Evolutionary conservation across 225 moss, liverwort and hornwort species (phyloP), one percentile per base, ranked within the genome.

Genomic region (Bryoerythrophyllum caledonicum): DNA sequence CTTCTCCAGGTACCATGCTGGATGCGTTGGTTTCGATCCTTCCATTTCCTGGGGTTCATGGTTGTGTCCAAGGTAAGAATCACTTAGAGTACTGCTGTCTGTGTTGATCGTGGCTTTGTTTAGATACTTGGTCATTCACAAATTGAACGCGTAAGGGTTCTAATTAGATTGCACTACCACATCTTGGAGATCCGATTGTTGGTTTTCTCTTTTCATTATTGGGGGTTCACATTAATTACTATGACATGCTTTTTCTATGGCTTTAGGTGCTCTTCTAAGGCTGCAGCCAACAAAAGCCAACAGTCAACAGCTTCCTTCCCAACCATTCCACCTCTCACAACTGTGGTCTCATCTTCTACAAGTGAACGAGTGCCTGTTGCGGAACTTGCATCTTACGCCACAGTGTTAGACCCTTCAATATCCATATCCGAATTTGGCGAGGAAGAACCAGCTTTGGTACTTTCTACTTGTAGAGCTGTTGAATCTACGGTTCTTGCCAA

Each of bases 1-100:
- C 68, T 77, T 30, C 72, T 87, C 35, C 81, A 96, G 96, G 96
- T 96, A 96, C 76, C 96, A 96, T 87, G 96, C 94, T 65, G 94
- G 91, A 70, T 96, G 96, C 72, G 94, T 96, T 67, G 80, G 84
- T 72, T 96, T 96, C 62, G 90, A 94, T 80, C 91, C 94, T 60
- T 86, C 92, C 51, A 83, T 91, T 79, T 88, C 90, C 65, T 91
- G 87, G 87, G 90, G 87, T 65, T 90, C 90, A 67, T 96, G 94
- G 80, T 74, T 91, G 67, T 96, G 96, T 83, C 94, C 96, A 66
- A 96, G 92, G 96, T 94, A 80, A 76, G 73, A 70, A 44, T 24
- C 48, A 27, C 40, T 74, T 24, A 21, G 26, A 58, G 34, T 44
- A 43, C 7, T 79, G 24, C 66, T 67, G n/a, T n/a, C n/a, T n/a